Conservation (phyloP, 768 basidiomycete genomes). For the Mycena vulgaris region DNA sequence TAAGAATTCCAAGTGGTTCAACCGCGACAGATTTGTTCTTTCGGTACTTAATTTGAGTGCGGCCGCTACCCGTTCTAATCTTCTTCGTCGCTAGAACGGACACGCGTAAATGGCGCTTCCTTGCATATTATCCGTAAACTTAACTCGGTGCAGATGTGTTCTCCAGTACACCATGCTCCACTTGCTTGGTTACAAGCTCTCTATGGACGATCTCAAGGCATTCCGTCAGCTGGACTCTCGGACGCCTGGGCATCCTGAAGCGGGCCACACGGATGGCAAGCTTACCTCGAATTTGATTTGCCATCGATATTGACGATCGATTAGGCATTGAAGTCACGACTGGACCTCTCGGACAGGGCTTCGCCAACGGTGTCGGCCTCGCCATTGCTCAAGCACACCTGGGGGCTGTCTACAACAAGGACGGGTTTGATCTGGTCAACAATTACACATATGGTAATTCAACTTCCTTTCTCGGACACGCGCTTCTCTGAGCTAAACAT, state of each 20-base stretch:
- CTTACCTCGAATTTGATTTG: neutral
- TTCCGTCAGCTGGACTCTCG: slow-evolving; percentile 77
- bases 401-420: slow-evolving; percentile 91
- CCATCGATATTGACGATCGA: slow-evolving; percentile 11
- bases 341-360: slow-evolving; percentile 95
- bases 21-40: slow-evolving; percentile 96
- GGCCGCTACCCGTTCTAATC: slow-evolving; percentile 12
- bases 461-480: slow-evolving; percentile 11
- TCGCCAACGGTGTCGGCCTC: slow-evolving; percentile 93
- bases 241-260: slow-evolving; percentile 91
- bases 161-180: slow-evolving; percentile 95
- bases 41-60: slow-evolving; percentile 72
- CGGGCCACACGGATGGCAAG: slow-evolving; percentile 65
- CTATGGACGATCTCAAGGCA: slow-evolving; percentile 91
- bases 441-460: slow-evolving; percentile 89
- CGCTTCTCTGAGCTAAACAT: slow-evolving; percentile 16
- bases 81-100: slow-evolving; percentile 53
- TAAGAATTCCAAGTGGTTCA: slow-evolving; percentile 92
- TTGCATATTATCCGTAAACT: slow-evolving; percentile 9
- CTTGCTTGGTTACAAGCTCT: slow-evolving; percentile 92
- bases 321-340: slow-evolving; percentile 90
- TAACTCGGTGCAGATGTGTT: slow-evolving; percentile 75
- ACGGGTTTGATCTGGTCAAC: slow-evolving; percentile 83
- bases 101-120: slow-evolving; percentile 74
- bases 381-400: slow-evolving; percentile 95